Conservation (phyloP, 257 asterid species). For the Nicotiana sylvestris region DNA sequence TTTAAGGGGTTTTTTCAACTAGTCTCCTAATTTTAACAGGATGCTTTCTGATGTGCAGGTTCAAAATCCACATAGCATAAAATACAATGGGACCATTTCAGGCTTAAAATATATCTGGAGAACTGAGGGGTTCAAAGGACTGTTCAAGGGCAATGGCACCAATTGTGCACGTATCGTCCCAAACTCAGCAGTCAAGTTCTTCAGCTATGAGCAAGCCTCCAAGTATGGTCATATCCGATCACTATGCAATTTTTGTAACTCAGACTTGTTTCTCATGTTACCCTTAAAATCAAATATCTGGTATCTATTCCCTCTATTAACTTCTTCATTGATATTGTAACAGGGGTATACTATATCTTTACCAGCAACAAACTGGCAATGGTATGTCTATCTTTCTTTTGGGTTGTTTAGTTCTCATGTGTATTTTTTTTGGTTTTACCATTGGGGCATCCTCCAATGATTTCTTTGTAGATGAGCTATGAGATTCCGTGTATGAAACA, state of each 20-base stretch:
- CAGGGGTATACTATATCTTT: constrained; percentile 77
- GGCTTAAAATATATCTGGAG: constrained; percentile 82
- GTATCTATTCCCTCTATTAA: constrained; percentile 17
- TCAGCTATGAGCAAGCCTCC: constrained; percentile 99
- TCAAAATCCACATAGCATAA: constrained; percentile 83
- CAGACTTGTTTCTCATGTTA: neutral
- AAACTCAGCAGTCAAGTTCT: constrained; percentile 97
- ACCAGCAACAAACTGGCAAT: constrained; percentile 70
- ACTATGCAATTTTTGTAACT: neutral
- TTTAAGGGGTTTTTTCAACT: neutral
- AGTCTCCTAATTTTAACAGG: constrained; percentile 9
- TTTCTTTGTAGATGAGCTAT: neutral
- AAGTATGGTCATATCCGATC: constrained; percentile 47
- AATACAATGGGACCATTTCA: constrained; percentile 77
- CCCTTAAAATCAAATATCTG: constrained; percentile 7
- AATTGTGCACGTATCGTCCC: constrained; percentile 94
- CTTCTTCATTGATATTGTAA: constrained; percentile 21
- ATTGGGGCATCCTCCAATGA: neutral
- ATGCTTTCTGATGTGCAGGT: constrained; percentile 45
- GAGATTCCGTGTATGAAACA: neutral
- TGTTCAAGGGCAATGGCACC: constrained; percentile 88
- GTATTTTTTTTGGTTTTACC: neutral
- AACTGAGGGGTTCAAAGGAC: constrained; percentile 75
- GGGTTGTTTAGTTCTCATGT: neutral
- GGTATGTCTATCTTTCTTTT: constrained; percentile 40